Base-by-base conservation (phyloP, 495 filamentous ascomycete species). In the Talaromyces liani region DNA sequence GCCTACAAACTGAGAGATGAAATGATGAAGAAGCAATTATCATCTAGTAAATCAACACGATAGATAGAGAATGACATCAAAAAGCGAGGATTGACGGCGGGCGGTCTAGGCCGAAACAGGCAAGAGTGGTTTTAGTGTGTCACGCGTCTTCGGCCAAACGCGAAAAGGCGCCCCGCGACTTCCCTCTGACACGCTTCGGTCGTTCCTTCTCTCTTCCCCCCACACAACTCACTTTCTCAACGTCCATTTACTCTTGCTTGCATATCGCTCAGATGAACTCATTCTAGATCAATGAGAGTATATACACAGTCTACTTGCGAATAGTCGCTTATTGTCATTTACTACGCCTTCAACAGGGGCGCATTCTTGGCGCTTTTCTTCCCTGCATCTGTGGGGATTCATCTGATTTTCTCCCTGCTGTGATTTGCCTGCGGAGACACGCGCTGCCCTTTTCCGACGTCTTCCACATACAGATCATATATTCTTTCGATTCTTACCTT, bases 151-250 rank as follows among this genome's bases (percentile, higher is more conserved):
- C 56, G 61, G 67, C 60, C 61, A 67, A 67, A 70, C 65, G 65
- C 69, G 68, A 64, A 69, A 70, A 72, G 59, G 70, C 36, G 7
- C 36, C 36, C 74, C 73, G 74, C 74, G 75, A 72, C 68, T 68
- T 73, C 71, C 68, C 72, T 71, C 68, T 68, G 63, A 51, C 61
- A 63, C 63, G 64, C 51, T 54, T 51, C 41, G 8, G 8, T 31
- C 14, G 36, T 45, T 12, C 53, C 29, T 56, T 56, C 27, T 34
- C 41, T 34, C 22, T 18, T 45, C 65, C 33, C 66, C 67, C 67
- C 65, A 58, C 27, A 33, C 14, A 36, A 34, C 29, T 33, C 31
- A 4, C 31, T 22, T 58, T 36, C 24, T 16, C 56, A 14, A 5
- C 5, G 5, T 18, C 25, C 25, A 27, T 27, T 27, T 27, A 3